These are phyloP conservation scores for Tetrahymena malaccensis DNA, from an alignment of 73 alveolate species.

Conservation along the genomic window DNA sequence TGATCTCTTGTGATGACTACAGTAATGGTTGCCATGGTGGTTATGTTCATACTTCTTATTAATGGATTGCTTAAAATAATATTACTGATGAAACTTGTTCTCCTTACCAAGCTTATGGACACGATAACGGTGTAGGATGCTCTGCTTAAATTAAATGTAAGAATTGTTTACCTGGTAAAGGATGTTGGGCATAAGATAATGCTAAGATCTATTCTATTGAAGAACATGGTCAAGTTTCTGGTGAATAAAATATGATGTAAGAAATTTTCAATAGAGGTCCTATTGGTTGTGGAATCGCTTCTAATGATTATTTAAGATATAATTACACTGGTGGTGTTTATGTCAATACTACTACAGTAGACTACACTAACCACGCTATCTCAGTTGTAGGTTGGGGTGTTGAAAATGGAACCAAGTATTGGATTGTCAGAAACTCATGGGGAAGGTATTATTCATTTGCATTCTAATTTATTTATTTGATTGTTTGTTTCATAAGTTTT, in stretches of 20 bases:
- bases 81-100: constrained; percentile 80
- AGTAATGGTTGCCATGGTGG: constrained; percentile 84
- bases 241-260: constrained; percentile 81
- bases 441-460: constrained; percentile 44
- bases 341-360: neutral
- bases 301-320: constrained; percentile 29
- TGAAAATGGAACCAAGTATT: constrained; percentile 69
- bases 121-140: constrained; percentile 45
- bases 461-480: neutral
- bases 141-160: constrained; percentile 37
- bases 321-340: constrained; percentile 34
- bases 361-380: constrained; percentile 59
- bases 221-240: constrained; percentile 50
- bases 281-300: constrained; percentile 75
- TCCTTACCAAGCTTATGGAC: constrained; percentile 45
- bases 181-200: constrained; percentile 37
- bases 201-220: constrained; percentile 44
- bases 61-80: constrained; percentile 49
- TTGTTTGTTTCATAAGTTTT: neutral
- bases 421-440: constrained; percentile 93
- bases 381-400: constrained; percentile 92
- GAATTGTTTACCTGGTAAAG: constrained; percentile 11
- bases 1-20: constrained; percentile 62
- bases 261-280: constrained; percentile 88
- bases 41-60: constrained; percentile 51